Evolutionary conservation across 2,329 filamentous ascomycete genomes (phyloP).

Genomic region (Stagonosporopsis vannaccii): DNA sequence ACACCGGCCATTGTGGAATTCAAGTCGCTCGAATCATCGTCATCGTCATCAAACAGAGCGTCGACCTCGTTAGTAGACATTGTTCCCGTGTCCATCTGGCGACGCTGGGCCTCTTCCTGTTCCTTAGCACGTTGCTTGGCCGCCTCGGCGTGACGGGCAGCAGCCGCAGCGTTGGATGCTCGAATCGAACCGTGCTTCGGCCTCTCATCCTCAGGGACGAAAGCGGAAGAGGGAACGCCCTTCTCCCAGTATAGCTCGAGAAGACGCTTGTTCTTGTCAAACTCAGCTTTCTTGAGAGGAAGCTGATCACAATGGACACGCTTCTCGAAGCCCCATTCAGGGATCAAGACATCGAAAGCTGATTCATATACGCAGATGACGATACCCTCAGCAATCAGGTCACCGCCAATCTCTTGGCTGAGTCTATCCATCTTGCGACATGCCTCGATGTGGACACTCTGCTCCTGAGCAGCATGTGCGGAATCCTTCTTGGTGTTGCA

Average conservation of each 20-base stretch:
- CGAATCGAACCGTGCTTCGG: slow-evolving; percentile 82
- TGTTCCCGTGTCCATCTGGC: slow-evolving; percentile 92
- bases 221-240: slow-evolving; percentile 93
- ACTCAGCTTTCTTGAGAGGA: slow-evolving; percentile 98
- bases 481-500: slow-evolving; percentile 99
- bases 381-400: slow-evolving; percentile 94
- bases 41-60: slow-evolving; percentile 94
- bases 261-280: slow-evolving; percentile 92
- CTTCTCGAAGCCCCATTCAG: slow-evolving; percentile 99
- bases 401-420: slow-evolving; percentile 83
- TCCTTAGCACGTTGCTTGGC: slow-evolving; percentile 83
- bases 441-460: slow-evolving; percentile 97
- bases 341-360: slow-evolving; percentile 96
- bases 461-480: slow-evolving; percentile 94
- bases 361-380: slow-evolving; percentile 98
- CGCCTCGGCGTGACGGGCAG: slow-evolving; percentile 80
- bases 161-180: slow-evolving; percentile 76
- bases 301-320: slow-evolving; percentile 98
- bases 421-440: slow-evolving; percentile 96
- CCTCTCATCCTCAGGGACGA: slow-evolving; percentile 94
- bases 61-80: slow-evolving; percentile 93
- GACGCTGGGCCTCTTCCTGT: slow-evolving; percentile 87
- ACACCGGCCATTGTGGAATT: slow-evolving; percentile 93
- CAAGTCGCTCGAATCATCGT: slow-evolving; percentile 80
- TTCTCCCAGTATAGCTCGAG: slow-evolving; percentile 99